A percentile compares a stretch with the other conserved stretches of the same genome.
Evolutionary conservation across 2,329 filamentous ascomycete species (phyloP).

Genomic region (Rhynchosporium graminicola): DNA sequence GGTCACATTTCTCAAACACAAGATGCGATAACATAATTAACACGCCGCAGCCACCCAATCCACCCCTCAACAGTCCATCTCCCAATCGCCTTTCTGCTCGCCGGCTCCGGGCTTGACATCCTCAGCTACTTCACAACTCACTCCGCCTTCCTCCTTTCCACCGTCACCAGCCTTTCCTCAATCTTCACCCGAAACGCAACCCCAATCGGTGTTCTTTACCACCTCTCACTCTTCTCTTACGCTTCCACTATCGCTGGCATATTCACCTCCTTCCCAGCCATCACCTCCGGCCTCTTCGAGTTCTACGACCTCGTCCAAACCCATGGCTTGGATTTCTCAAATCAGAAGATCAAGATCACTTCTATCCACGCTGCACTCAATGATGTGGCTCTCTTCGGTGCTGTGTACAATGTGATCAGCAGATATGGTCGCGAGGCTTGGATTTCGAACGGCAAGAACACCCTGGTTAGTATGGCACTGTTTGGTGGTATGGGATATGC

Average conservation of each 20-base stretch:
- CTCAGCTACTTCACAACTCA: neutral
- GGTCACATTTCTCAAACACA: no score
- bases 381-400: constrained; percentile 20
- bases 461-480: constrained; percentile 15
- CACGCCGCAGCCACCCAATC: constrained; percentile 14
- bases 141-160: neutral
- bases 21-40: neutral
- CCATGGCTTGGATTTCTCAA: constrained; percentile 15
- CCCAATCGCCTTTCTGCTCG: constrained; percentile 24
- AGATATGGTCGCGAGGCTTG: constrained; percentile 8
- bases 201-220: constrained; percentile 3
- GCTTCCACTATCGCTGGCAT: constrained; percentile 20
- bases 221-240: constrained; percentile 20
- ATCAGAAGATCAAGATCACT: constrained; percentile 23
- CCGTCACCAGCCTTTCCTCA: constrained; percentile 2
- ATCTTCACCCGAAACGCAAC: constrained; percentile 8
- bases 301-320: constrained; percentile 19
- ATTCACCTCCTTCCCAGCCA: constrained; percentile 24
- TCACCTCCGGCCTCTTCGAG: constrained; percentile 24
- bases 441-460: constrained; percentile 5
- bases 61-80: constrained; percentile 27
- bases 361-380: constrained; percentile 25
- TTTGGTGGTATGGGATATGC: constrained; percentile 17
- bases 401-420: constrained; percentile 22
- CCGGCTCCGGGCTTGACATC: constrained; percentile 7